Base-by-base conservation (phyloP, 2,329 filamentous ascomycete species). In the Mycosphaerella sp. region DNA sequence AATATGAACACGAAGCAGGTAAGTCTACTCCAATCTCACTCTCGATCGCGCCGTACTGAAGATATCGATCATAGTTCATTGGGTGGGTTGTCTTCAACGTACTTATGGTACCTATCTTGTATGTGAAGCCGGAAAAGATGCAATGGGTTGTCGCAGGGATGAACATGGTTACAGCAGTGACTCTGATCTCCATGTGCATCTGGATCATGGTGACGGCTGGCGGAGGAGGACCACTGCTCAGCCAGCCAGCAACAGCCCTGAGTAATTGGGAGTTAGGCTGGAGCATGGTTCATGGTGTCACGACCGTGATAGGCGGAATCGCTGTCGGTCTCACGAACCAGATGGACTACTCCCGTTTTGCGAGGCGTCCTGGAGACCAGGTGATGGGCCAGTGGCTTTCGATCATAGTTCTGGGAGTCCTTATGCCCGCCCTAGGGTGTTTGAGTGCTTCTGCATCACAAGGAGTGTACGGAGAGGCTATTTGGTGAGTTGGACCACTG, bases 201-300 rank as follows among this genome's bases (percentile, higher is more conserved):
- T 85, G 81, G 81, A 77, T 77, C 3, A 75, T 85, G 53, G 74
- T 76, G 2, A 70, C 72, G 4, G 78, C 79, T 44, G 76, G 78
- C 3, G 76, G 77, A 16, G 76, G 76, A n/a, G 65, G 65, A 5
- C 64, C 62, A n/a, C 57, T 66, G 2, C 52, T 68, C n/a, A 58
- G 54, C 5, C 55, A 58, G 32, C 61, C 61, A 12, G 61, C 61
- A 1, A 62, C 52, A 50, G 60, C 51, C 4, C 40, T 53, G 41
- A 43, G 70, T 59, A 41, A 70, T 71, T 49, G 71, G 65, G 7
- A 73, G 68, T 63, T 72, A 1, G 56, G 72, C 68, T 63, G 68
- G 72, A 52, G 66, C 65, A 39, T 68, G 59, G 49, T 65, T 61
- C 56, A 72, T 63, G 34, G 70, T 0, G 70, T 70, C 4, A 73